Evolutionary conservation across 2,329 filamentous ascomycete species (phyloP).

Genomic region (Alternaria gansuensis): DNA sequence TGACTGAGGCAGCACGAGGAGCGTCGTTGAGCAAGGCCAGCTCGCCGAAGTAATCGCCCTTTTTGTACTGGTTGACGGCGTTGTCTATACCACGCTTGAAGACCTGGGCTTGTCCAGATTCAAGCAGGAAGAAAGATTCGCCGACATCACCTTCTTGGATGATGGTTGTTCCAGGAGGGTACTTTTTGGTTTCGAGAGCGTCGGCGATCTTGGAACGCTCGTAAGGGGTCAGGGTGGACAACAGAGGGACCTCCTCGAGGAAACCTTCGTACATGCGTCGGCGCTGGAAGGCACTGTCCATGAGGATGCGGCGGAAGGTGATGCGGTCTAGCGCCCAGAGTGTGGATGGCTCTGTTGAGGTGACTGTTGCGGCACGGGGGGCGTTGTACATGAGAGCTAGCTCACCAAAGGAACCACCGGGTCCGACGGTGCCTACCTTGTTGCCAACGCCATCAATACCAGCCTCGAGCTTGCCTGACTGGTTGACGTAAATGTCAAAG

Average conservation of each 20-base stretch:
- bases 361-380: conserved; percentile 90
- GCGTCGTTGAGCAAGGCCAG: conserved; percentile 92
- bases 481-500: conserved; percentile 92
- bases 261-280: conserved; percentile 98
- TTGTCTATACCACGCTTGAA: conserved; percentile 77
- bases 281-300: conserved; percentile 97
- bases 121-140: conserved; percentile 89
- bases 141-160: conserved; percentile 92
- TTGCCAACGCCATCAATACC: conserved; percentile 83
- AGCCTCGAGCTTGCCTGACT: conserved; percentile 76
- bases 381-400: conserved; percentile 99
- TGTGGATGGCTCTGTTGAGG: conserved; percentile 82
- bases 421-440: conserved; percentile 81
- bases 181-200: conserved; percentile 90
- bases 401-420: conserved; percentile 95
- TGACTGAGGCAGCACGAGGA: conserved; percentile 87
- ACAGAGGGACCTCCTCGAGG: conserved; percentile 88
- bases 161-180: conserved; percentile 78
- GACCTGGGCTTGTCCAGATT: conserved; percentile 85
- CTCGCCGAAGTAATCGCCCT: conserved; percentile 98
- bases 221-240: conserved; percentile 84
- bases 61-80: conserved; percentile 81
- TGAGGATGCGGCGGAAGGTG: conserved; percentile 96
- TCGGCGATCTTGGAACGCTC: conserved; percentile 98
- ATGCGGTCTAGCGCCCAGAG: conserved; percentile 95